A percentile compares a stretch with the other conserved stretches of the same genome.
phyloP scores from a whole-genome alignment of 2,329 filamentous ascomycete species.

The Pseudogymnoascus sp. region DNA sequence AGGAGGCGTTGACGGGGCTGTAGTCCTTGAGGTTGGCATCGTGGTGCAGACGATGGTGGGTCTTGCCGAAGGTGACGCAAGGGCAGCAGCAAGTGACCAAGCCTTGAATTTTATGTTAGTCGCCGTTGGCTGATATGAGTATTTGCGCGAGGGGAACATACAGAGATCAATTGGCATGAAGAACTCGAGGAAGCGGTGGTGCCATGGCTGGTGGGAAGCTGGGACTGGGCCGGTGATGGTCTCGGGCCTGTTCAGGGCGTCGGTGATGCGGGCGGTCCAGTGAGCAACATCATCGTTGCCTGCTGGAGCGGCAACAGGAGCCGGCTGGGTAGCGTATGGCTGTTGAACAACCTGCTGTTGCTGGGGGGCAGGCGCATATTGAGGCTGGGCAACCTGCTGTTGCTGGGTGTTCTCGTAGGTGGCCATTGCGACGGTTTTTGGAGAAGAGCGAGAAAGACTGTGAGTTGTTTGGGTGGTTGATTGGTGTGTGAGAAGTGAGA shows the following conservation, averaged over 20 bases:
- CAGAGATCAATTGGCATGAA: constrained; percentile 22
- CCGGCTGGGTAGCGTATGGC: not conserved
- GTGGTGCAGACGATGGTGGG: constrained; percentile 29
- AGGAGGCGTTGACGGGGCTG: constrained; percentile 28
- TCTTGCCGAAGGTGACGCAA: constrained; percentile 32
- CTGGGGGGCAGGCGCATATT: not conserved
- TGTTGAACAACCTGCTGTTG: constrained; percentile 4
- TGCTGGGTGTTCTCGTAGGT: not conserved
- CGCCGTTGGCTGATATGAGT: not conserved
- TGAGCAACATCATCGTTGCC: constrained; percentile 10
- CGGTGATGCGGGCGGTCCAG: constrained; percentile 14
- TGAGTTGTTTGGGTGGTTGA: not conserved
- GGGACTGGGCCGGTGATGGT: constrained; percentile 11
- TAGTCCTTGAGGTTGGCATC: constrained; percentile 28
- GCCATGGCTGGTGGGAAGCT: constrained; percentile 14
- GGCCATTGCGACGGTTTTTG: not conserved
- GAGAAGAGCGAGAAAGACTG: not conserved
- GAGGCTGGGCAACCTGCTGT: not conserved
- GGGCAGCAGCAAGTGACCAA: constrained; percentile 29
- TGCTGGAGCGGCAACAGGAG: not conserved
- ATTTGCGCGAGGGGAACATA: not conserved
- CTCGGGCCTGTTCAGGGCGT: constrained; percentile 4
- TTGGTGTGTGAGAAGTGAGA: not conserved
- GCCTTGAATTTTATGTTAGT: constrained; percentile 18
- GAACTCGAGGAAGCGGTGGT: constrained; percentile 20